Evolutionary conservation across 148 eudicot species (phyloP).

Genomic region (Camellia lanceoleosa): DNA sequence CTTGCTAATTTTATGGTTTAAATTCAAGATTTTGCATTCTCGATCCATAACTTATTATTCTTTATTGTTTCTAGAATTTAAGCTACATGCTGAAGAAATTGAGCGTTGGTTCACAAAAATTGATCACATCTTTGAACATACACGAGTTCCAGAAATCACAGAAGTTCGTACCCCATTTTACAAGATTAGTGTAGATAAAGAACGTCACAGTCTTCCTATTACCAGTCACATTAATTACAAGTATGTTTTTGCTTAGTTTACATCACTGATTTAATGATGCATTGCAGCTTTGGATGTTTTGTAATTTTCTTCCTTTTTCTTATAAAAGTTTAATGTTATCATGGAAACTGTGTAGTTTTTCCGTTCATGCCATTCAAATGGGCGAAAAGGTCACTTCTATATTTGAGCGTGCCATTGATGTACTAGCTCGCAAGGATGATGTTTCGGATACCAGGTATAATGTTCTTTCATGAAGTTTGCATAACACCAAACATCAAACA

Average conservation of each 20-base stretch:
- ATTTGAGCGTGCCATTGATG: constrained; percentile 83
- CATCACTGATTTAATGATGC: background rate
- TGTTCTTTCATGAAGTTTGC: background rate
- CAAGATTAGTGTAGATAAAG: constrained; percentile 63
- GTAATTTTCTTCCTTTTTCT: background rate
- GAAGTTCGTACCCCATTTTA: constrained; percentile 80
- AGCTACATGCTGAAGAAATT: constrained; percentile 74
- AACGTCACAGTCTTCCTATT: constrained; percentile 65
- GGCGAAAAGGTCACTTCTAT: constrained; percentile 75
- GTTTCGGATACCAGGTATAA: constrained; percentile 48
- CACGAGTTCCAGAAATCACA: constrained; percentile 69
- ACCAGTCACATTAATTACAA: constrained; percentile 85
- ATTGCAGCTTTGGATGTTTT: background rate
- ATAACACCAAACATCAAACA: too few relatives aligned
- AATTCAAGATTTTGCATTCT: constrained; percentile 12
- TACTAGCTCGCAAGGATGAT: constrained; percentile 73
- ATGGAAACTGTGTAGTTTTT: constrained; percentile 58
- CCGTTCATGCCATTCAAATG: constrained; percentile 94
- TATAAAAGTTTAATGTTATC: constrained; percentile 1
- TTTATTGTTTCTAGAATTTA: constrained; percentile 51
- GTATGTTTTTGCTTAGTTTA: constrained; percentile 38
- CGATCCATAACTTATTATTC: constrained; percentile 4
- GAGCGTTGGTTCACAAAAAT: constrained; percentile 98
- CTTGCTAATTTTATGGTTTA: constrained; percentile 2
- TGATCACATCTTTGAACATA: constrained; percentile 92